A percentile compares a stretch with the other conserved stretches of the same genome.
Evolutionary conservation across 306 rosid species (phyloP).

Genomic region (Cyamopsis tetragonoloba): DNA sequence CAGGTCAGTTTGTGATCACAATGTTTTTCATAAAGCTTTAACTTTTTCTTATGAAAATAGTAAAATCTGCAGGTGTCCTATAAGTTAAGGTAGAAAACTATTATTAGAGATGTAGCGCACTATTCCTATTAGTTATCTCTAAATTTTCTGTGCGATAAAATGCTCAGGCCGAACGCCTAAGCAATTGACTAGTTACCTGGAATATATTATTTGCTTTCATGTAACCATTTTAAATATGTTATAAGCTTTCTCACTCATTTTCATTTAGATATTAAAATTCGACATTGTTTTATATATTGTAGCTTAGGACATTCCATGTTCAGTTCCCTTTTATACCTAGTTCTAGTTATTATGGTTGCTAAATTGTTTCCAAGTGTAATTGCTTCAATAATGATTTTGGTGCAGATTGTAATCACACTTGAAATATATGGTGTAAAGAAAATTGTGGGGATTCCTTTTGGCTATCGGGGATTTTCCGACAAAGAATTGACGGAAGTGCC

Average conservation of each 20-base stretch:
- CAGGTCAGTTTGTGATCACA: constrained; percentile 56
- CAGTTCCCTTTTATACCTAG: background rate
- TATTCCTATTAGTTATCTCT: background rate
- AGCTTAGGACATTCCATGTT: constrained; percentile 5
- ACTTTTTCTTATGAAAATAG: background rate
- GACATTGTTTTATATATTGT: background rate
- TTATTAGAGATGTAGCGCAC: background rate
- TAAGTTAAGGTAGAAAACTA: background rate
- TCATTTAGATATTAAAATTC: background rate
- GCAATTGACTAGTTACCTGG: background rate
- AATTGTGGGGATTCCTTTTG: constrained; percentile 96
- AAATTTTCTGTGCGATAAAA: background rate
- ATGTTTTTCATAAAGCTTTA: constrained; percentile 1
- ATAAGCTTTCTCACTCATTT: background rate
- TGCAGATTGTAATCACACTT: constrained; percentile 96
- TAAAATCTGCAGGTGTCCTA: background rate
- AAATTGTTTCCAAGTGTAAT: constrained; percentile 17
- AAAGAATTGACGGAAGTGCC: constrained; percentile 73
- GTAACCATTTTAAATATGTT: background rate
- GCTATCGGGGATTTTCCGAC: constrained; percentile 93
- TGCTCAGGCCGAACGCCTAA: background rate
- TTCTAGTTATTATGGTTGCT: constrained; percentile 8
- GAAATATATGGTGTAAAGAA: constrained; percentile 92
- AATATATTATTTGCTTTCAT: background rate
- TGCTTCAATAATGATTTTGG: constrained; percentile 21